Evolutionary conservation across 106 monocot species (phyloP), one percentile per base, ranked within the genome.

Genomic region (Hemerocallis citrina): DNA sequence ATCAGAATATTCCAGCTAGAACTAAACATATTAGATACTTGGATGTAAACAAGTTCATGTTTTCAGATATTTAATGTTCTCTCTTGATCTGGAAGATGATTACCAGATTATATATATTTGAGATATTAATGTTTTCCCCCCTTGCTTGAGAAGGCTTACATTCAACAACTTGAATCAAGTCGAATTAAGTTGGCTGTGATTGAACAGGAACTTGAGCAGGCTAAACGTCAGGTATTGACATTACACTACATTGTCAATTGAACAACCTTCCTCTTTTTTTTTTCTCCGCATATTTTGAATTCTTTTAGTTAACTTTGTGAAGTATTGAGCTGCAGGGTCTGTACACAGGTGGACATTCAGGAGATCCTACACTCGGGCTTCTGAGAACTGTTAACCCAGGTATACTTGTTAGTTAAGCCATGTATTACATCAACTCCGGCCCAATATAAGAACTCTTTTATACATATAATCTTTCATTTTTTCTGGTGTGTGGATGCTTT

Each of bases 151-250:
- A n/a, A 85, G 85, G 79, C 76, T 43, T 85, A 85, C 39, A 70
- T 85, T 77, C 85, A 85, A 47, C 85, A 85, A 67, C 76, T 85
- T 36, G 85, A 85, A 68, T 70, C 80, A 52, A 67, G 79, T 54
- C 85, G 73, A 42, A 65, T 73, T 12, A 85, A 80, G 66, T 31
- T 85, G 66, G 47, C 61, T 30, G 76, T 76, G 46, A 65, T 85
- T 23, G 80, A 85, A 58, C 72, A 76, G 48, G 80, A 85, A 67
- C 73, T 85, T 35, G 61, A 67, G 31, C 68, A 36, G 19, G 71
- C 64, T n/a, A 75, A 73, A 51, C 68, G 70, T 1, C 85, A 85
- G 76, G 85, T 80, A 59, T 6, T 1, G 29, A 25, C 55, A 33
- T 21, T 12, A 41, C n/a, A n/a, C n/a, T n/a, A n/a, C n/a, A n/a